Evolutionary conservation across 768 basidiomycete species (phyloP).

Genomic region (Trametopsis cervina): DNA sequence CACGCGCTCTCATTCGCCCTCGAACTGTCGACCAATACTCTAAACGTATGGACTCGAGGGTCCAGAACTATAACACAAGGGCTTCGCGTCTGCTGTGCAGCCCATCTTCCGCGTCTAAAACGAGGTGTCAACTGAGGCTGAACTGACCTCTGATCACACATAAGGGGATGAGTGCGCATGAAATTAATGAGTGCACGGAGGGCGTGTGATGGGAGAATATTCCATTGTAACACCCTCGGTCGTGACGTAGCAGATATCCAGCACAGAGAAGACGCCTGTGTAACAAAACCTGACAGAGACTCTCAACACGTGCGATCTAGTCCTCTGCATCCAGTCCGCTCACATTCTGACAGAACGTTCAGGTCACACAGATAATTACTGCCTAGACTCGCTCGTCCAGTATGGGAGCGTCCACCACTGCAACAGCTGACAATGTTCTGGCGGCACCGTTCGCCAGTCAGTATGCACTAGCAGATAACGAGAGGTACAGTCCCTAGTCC

Average conservation of each 20-base stretch:
- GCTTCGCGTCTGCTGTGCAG: too few relatives aligned
- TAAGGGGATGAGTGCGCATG: too few relatives aligned
- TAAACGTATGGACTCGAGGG: too few relatives aligned
- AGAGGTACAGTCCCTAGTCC: too few relatives aligned
- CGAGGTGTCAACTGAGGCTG: too few relatives aligned
- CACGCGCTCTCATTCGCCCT: too few relatives aligned
- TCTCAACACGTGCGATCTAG: neutral
- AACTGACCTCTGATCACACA: too few relatives aligned
- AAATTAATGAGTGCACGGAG: neutral
- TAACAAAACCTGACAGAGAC: neutral
- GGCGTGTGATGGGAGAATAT: neutral
- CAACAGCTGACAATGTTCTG: neutral
- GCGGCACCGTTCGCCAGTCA: too few relatives aligned
- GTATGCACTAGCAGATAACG: too few relatives aligned
- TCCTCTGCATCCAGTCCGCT: neutral
- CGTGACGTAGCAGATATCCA: neutral
- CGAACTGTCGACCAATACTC: too few relatives aligned
- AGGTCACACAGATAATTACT: neutral
- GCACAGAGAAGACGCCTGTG: neutral
- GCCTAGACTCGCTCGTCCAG: neutral
- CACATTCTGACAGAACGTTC: neutral
- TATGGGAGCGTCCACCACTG: neutral
- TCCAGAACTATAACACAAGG: too few relatives aligned
- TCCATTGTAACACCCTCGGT: neutral
- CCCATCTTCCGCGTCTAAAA: too few relatives aligned